Evolutionary conservation across 2,329 filamentous ascomycete genomes (phyloP).

Genomic region (Fusarium sp.): DNA sequence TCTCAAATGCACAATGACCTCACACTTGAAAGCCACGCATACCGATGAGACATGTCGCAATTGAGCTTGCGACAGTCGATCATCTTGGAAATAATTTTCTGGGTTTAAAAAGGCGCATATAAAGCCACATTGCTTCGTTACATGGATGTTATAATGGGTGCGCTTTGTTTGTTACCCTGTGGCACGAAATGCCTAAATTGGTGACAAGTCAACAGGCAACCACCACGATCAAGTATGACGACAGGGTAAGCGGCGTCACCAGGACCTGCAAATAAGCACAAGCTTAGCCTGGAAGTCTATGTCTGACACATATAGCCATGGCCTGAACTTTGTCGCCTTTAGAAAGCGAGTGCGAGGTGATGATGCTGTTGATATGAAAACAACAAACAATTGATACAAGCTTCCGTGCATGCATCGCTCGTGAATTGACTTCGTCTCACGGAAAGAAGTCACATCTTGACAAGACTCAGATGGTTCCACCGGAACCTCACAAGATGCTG

Average conservation of each 20-base stretch:
- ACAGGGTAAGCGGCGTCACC: background rate
- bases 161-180: background rate
- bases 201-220: background rate
- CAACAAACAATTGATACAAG: background rate
- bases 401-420: too few species aligned
- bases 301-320: background rate
- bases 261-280: background rate
- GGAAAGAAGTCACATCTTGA: too few species aligned
- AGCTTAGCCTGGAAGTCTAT: background rate
- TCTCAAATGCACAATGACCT: background rate
- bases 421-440: too few species aligned
- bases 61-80: background rate
- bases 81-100: background rate
- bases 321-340: background rate
- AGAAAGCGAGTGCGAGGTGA: background rate
- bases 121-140: background rate
- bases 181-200: background rate
- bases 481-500: too few species aligned
- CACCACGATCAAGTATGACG: background rate
- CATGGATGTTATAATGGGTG: background rate
- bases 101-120: background rate
- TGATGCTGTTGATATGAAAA: background rate
- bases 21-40: background rate
- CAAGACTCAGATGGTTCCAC: too few species aligned
- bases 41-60: background rate